phyloP scores from a whole-genome alignment of 129 eudicot genomes.

The Helianthus tuberosus region DNA sequence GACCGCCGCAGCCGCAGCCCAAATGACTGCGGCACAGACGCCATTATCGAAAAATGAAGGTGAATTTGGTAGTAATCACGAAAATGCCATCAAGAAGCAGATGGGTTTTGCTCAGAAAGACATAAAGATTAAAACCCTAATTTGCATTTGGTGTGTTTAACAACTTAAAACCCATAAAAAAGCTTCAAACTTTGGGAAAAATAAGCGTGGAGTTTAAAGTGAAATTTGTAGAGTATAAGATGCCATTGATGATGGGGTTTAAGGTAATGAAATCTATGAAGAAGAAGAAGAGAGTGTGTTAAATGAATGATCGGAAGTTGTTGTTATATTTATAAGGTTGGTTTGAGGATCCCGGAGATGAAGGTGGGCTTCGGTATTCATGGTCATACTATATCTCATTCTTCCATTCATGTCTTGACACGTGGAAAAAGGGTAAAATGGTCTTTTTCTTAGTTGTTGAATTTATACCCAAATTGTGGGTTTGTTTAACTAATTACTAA shows the following conservation, averaged over 20 bases:
- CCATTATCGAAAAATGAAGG: slow-evolving; percentile 17
- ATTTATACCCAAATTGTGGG: not conserved
- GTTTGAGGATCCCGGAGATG: slow-evolving; percentile 35
- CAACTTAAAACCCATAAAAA: slow-evolving; percentile 1
- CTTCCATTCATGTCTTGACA: slow-evolving; percentile 25
- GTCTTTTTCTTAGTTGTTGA: not conserved
- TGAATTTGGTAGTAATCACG: slow-evolving; percentile 7
- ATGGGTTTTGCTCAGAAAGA: slow-evolving; percentile 13
- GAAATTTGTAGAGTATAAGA: not conserved
- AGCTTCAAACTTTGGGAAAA: not conserved
- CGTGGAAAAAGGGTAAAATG: slow-evolving; percentile 8
- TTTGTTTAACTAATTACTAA: not conserved
- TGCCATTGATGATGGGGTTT: not conserved
- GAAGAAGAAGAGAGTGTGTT: not conserved
- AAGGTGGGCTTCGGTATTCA: slow-evolving; percentile 28
- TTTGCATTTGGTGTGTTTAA: slow-evolving; percentile 9
- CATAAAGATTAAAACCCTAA: slow-evolving; percentile 22
- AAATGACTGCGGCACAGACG: slow-evolving; percentile 50
- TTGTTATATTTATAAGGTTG: slow-evolving; percentile 13
- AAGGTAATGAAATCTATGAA: not conserved
- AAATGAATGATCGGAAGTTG: slow-evolving; percentile 23
- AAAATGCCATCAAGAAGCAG: slow-evolving; percentile 12
- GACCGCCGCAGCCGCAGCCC: slow-evolving; percentile 35
- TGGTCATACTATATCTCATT: slow-evolving; percentile 11
- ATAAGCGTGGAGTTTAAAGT: not conserved